Base-by-base conservation (phyloP, 306 rosid genomes). In the Begonia peltatifolia region DNA sequence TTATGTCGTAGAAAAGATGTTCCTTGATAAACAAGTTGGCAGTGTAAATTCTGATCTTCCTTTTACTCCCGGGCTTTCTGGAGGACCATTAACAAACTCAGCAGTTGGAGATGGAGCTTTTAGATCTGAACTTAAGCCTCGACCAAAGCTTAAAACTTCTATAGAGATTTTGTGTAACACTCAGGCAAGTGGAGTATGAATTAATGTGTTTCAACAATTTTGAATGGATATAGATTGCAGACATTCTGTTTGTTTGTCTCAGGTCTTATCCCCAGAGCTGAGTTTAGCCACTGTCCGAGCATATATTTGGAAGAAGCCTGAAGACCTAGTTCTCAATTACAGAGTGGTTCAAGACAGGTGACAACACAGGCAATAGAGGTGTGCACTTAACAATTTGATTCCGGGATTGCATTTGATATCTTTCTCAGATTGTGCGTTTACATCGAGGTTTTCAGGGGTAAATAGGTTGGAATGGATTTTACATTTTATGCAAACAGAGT, bases 221-320 rank as follows among this genome's bases (percentile, higher is more conserved):
- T 30, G 8, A 30, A 30, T 30, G 7, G 9, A 30, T 53, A 38
- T 12, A 46, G 46, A 55, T 51, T 56, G 65, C 56, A 47, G 30
- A 38, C 54, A 52, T 41, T 53, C 49, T 70, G 66, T n/a, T 35
- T 51, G 43, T 74, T 73, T 60, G 59, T 62, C 67, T 16, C 79
- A 92, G 99, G 94, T 77, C 25, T 70, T 92, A 75, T 64, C 84
- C 49, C 93, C 94, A 47, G 96, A 86, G 8, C 69, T 86, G 93
- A 92, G 96, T 72, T 74, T 92, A 68, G 99, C 99, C 71, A 92
- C 99, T 12, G 96, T 83, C 58, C 76, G 93, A 54, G 71, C 90
- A 71, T 92, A 92, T 68, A 64, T 92, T 63, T 92, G 99, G 99
- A 92, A 86, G 84, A 92, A 92, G 79, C 6, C 86, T 12, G 99